Evolutionary conservation across 805 yeast genomes (phyloP).

Genomic region (Cyberlindnera meyerae): DNA sequence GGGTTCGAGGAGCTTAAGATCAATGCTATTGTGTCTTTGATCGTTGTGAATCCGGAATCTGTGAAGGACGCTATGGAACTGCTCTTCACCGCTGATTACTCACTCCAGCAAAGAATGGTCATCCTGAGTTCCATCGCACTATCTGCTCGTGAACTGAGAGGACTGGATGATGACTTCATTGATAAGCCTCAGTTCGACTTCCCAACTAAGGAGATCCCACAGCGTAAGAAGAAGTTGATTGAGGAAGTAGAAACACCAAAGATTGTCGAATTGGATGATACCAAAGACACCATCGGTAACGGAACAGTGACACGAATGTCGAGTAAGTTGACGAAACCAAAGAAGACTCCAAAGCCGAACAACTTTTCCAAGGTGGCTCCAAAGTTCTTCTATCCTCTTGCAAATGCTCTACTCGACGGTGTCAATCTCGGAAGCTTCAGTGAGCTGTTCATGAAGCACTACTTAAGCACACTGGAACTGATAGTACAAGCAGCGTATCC

Average conservation of each 20-base stretch:
- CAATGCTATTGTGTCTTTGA: slow-evolving; percentile 59
- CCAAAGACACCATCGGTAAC: slow-evolving; percentile 7
- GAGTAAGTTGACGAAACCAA: slow-evolving; percentile 25
- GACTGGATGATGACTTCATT: slow-evolving; percentile 48
- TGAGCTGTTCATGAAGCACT: slow-evolving; percentile 47
- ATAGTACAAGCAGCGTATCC: slow-evolving; percentile 47
- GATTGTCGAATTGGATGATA: slow-evolving; percentile 18
- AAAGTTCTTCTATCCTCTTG: slow-evolving; percentile 47
- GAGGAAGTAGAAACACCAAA: slow-evolving; percentile 13
- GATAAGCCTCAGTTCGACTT: slow-evolving; percentile 33
- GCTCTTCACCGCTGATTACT: slow-evolving; percentile 68
- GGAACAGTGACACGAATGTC: slow-evolving; percentile 31
- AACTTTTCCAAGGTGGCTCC: slow-evolving; percentile 34
- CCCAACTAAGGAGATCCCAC: slow-evolving; percentile 30
- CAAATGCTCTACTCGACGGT: slow-evolving; percentile 49
- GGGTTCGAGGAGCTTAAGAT: slow-evolving; percentile 63
- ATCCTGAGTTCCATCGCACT: slow-evolving; percentile 65
- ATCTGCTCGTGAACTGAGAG: slow-evolving; percentile 69
- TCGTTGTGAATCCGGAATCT: slow-evolving; percentile 48
- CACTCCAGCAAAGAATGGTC: slow-evolving; percentile 71
- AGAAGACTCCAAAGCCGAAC: slow-evolving; percentile 20
- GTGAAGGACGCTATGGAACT: slow-evolving; percentile 36
- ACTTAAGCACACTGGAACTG: slow-evolving; percentile 41
- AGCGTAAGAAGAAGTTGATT: slow-evolving; percentile 8
- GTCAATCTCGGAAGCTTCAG: slow-evolving; percentile 52